Conservation (phyloP, 495 filamentous ascomycete genomes). For the Cercophora samala region DNA sequence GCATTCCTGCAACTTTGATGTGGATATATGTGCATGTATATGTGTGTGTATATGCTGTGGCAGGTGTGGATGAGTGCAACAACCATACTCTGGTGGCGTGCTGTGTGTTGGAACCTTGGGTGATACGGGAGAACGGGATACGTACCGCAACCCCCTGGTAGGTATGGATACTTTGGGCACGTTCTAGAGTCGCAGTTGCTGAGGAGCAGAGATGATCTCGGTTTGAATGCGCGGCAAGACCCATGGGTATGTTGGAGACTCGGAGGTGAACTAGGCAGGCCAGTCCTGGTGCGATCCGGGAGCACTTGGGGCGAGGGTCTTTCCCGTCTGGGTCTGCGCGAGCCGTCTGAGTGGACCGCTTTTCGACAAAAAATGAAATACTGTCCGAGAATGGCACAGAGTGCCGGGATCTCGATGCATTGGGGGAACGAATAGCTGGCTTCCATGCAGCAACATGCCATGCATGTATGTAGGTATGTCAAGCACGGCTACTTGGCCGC, state of each 20-base stretch:
- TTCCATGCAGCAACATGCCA: conserved; percentile 27
- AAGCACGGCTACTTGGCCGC: conserved; percentile 11
- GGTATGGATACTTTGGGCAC: not conserved
- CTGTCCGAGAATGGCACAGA: conserved; percentile 25
- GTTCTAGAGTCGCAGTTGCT: not conserved
- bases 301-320: conserved; percentile 24
- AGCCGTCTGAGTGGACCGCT: conserved; percentile 26
- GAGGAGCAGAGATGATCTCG: conserved; percentile 12
- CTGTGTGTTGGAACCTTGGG: not conserved
- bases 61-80: conserved; percentile 3
- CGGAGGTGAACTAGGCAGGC: conserved; percentile 23
- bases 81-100: conserved; percentile 8
- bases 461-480: conserved; percentile 3
- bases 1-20: not conserved
- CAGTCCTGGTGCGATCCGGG: conserved; percentile 29
- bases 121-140: conserved; percentile 25
- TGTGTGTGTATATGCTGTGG: conserved; percentile 6
- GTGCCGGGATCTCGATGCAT: conserved; percentile 24
- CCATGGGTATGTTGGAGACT: conserved; percentile 4
- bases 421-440: conserved; percentile 20
- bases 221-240: not conserved
- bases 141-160: conserved; percentile 16
- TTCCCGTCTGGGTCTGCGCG: conserved; percentile 25
- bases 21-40: not conserved
- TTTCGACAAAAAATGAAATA: conserved; percentile 14